phyloP scores from a whole-genome alignment of 441 rosid genomes.

The Corymbia calophylla region DNA sequence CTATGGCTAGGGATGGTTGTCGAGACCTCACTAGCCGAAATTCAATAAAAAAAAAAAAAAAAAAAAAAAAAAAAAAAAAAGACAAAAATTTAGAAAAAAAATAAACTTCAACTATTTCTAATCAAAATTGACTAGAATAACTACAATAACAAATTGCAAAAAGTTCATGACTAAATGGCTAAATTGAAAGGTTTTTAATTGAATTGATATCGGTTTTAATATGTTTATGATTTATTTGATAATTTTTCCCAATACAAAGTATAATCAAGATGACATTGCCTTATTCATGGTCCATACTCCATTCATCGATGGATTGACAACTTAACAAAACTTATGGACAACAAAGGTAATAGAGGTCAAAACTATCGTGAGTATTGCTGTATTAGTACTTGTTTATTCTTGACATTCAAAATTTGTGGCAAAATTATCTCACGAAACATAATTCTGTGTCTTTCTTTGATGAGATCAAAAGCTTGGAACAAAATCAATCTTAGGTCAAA shows the following conservation, averaged over 20 bases:
- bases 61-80: fast-evolving
- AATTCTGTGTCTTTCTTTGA: background rate
- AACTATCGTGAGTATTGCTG: background rate
- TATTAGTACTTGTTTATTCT: background rate
- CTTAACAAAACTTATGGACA: background rate
- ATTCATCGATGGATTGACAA: background rate
- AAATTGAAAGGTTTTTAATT: too few species aligned
- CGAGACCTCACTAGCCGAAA: too few species aligned
- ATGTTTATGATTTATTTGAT: too few species aligned
- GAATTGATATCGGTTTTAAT: too few species aligned
- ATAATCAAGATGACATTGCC: background rate
- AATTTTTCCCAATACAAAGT: too few species aligned
- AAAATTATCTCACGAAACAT: background rate
- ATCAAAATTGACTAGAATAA: too few species aligned
- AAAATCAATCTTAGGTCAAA: background rate
- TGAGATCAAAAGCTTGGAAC: background rate
- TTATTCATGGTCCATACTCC: background rate
- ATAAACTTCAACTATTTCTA: too few species aligned
- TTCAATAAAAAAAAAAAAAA: too few species aligned
- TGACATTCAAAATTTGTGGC: background rate
- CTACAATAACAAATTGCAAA: too few species aligned
- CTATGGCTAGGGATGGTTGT: too few species aligned
- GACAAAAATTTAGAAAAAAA: too few species aligned
- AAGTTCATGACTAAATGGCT: too few species aligned
- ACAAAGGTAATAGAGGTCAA: background rate